Evolutionary conservation across 2,329 filamentous ascomycete species (phyloP), one percentile per base, ranked within the genome.

Genomic region (Gaeumannomyces sp.): DNA sequence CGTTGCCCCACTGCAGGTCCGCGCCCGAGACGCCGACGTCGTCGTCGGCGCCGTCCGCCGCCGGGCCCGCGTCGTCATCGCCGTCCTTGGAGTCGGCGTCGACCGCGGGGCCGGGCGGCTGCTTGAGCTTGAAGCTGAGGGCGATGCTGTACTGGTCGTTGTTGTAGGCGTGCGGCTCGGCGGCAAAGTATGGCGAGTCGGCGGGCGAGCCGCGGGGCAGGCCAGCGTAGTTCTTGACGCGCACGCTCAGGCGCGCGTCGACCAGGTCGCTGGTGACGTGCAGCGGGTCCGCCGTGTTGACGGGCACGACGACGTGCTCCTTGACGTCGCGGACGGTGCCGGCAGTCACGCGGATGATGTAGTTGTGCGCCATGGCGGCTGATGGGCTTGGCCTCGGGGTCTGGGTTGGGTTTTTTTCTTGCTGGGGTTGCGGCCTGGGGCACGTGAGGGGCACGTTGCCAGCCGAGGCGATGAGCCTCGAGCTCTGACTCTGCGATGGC

Each of bases 1-100:
- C 93, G 75, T 98, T 98, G 58, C 94, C 95, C 71, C 97, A 97
- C 64, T 97, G 87, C 3, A 99, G 81, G 67, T 96, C 88, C 31
- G 85, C 76, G 59, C 86, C 92, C 3, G 82, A 81, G 65, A 96
- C 87, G 50, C 83, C 82, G 76, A 76, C 66, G 3, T 69, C 67
- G 1, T 66, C 67, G 3, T 33, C 60, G 1, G 69, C 66, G n/a
- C 69, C 66, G 10, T 64, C 68, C 62, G 63, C 10, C 59, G 66
- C 60, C 38, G 53, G 53, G 27, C 66, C 29, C 19, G 63, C 56
- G 57, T 66, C 62, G 59, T 69, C 67, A 72, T 73, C 73, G 33
- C 61, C 67, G 35, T 67, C 61, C 50, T 74, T 68, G 19, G 57
- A 63, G 28, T 67, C 65, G 27, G 58, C 28, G 7, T 64, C 62